phyloP scores from a whole-genome alignment of 345 rosid species.

The Cardiospermum halicacabum region DNA sequence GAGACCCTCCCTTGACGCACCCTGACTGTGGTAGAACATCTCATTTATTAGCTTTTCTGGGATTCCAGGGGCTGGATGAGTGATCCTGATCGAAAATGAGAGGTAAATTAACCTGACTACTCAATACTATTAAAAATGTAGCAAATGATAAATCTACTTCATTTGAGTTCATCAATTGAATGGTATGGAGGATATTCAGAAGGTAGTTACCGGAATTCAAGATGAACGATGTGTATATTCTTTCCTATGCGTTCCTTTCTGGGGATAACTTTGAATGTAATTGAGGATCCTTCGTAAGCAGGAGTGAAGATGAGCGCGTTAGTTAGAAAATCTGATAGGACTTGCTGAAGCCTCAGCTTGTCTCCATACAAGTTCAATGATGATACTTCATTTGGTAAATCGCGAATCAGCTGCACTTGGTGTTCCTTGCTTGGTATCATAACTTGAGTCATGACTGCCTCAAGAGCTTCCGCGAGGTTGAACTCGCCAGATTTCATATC shows the following conservation, averaged over 20 bases:
- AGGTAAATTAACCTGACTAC: neutral
- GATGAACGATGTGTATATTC: constrained; percentile 54
- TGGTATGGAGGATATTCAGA: neutral
- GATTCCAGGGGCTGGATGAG: constrained; percentile 82
- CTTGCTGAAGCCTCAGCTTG: constrained; percentile 71
- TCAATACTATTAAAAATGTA: constrained; percentile 3
- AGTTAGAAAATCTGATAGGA: constrained; percentile 58
- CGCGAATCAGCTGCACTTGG: constrained; percentile 43
- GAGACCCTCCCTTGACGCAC: constrained; percentile 74
- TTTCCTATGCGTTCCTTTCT: constrained; percentile 53
- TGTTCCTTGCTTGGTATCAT: constrained; percentile 50
- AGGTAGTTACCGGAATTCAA: constrained; percentile 61
- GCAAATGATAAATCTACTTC: neutral
- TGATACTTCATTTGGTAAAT: constrained; percentile 46
- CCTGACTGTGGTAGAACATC: constrained; percentile 59
- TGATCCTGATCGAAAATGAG: constrained; percentile 36
- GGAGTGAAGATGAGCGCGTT: constrained; percentile 58
- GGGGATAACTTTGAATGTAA: constrained; percentile 42
- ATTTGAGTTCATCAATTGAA: neutral
- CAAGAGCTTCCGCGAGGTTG: constrained; percentile 56
- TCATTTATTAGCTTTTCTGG: constrained; percentile 61
- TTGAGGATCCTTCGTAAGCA: constrained; percentile 42
- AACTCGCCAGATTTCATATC: constrained; percentile 47
- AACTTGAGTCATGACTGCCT: constrained; percentile 59
- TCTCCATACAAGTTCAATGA: constrained; percentile 66